These are phyloP conservation scores for Teratosphaeria epicoccoides DNA, from an alignment of 2,329 filamentous ascomycete genomes.

Conservation along the genomic window DNA sequence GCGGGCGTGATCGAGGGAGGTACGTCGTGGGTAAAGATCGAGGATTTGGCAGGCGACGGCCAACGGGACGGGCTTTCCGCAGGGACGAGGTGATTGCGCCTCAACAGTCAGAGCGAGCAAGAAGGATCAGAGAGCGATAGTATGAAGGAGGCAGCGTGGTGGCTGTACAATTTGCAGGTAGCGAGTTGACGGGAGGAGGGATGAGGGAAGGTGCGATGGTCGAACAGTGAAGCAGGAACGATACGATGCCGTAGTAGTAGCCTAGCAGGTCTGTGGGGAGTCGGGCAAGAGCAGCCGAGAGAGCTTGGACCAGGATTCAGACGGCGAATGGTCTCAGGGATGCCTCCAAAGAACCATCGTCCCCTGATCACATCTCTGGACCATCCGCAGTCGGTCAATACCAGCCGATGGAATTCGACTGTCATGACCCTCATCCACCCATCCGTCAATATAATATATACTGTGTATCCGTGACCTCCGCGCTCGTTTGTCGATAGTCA, in stretches of 20 bases:
- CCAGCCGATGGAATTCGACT: too few relatives aligned
- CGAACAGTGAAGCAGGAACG: not conserved
- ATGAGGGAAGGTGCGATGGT: not conserved
- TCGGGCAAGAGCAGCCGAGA: not conserved
- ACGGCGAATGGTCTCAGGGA: not conserved
- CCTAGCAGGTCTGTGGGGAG: not conserved
- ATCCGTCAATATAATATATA: too few relatives aligned
- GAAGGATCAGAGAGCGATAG: conserved; percentile 6
- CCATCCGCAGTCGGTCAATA: too few relatives aligned
- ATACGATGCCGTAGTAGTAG: too few relatives aligned
- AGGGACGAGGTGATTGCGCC: conserved; percentile 8
- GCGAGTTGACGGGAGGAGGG: not conserved
- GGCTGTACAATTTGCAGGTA: too few relatives aligned
- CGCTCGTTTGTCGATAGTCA: too few relatives aligned
- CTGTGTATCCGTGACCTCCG: too few relatives aligned
- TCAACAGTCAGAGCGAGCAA: conserved; percentile 4
- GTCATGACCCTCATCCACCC: too few relatives aligned
- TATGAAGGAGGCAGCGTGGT: conserved; percentile 1
- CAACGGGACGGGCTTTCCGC: conserved; percentile 7
- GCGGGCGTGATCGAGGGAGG: not conserved
- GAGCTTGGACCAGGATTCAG: not conserved
- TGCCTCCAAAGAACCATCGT: not conserved
- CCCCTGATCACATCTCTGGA: too few relatives aligned
- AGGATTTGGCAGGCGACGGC: conserved; percentile 7
- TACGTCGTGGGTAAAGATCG: conserved; percentile 7